Evolutionary conservation across 208 protist species (phyloP).

Genomic region (Histomonas meleagridis): DNA sequence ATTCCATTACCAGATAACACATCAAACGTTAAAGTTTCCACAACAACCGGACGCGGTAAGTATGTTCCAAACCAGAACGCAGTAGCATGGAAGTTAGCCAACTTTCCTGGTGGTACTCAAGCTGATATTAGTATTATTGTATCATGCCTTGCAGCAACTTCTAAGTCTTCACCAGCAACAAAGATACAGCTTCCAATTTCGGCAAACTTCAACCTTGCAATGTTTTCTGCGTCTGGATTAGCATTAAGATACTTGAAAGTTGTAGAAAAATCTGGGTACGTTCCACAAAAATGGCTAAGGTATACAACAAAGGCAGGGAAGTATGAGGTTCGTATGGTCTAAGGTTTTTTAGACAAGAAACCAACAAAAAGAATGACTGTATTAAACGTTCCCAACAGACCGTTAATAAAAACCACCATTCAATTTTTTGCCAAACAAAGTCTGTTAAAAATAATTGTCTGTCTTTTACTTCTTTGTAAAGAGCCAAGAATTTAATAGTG

Average conservation of each 20-base stretch:
- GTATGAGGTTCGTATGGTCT: constrained; percentile 72
- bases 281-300: constrained; percentile 86
- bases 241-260: constrained; percentile 78
- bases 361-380: too few relatives aligned
- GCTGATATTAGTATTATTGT: constrained; percentile 1
- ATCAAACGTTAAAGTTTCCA: constrained; percentile 72
- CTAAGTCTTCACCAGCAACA: not conserved
- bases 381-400: too few relatives aligned
- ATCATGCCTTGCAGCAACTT: not conserved
- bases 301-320: constrained; percentile 84
- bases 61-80: constrained; percentile 39
- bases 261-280: constrained; percentile 63
- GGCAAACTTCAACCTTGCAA: constrained; percentile 56
- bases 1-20: constrained; percentile 46
- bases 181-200: not conserved
- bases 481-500: too few relatives aligned
- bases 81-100: constrained; percentile 42
- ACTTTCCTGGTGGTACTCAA: constrained; percentile 65
- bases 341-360: not conserved
- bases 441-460: too few relatives aligned
- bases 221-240: constrained; percentile 83
- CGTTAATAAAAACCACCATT: too few relatives aligned
- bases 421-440: too few relatives aligned
- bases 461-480: too few relatives aligned
- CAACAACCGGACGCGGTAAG: constrained; percentile 29